These are phyloP conservation scores for Paecilomyces variotii DNA, from an alignment of 2,329 filamentous ascomycete genomes.

Conservation along the genomic window DNA sequence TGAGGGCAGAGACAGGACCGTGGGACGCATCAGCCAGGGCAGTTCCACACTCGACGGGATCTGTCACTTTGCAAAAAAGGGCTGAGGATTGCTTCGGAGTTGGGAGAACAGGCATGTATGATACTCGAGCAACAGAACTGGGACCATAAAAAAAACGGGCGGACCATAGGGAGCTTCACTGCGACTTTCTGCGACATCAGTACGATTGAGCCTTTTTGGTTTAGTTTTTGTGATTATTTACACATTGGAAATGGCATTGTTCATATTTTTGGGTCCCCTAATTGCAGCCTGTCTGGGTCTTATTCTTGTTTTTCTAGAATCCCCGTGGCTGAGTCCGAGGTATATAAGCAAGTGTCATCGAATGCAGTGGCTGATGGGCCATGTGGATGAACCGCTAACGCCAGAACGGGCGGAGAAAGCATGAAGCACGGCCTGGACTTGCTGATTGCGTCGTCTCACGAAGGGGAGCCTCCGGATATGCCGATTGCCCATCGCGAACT, in stretches of 20 bases:
- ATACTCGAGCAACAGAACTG: constrained; percentile 21
- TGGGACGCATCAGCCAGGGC: not conserved
- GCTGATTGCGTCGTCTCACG: not conserved
- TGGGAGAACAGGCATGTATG: constrained; percentile 21
- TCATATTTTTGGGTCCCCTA: not conserved
- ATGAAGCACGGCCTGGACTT: not conserved
- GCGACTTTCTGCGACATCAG: constrained; percentile 14
- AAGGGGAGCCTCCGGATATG: not conserved
- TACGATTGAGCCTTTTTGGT: constrained; percentile 1
- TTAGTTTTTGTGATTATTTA: not conserved
- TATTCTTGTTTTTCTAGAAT: not conserved
- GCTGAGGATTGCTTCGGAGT: constrained; percentile 19
- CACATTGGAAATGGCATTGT: not conserved
- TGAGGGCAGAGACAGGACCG: not conserved
- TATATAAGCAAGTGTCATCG: not conserved
- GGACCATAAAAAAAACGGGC: constrained; percentile 9
- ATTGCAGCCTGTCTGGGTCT: not conserved
- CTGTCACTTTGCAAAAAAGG: constrained; percentile 11
- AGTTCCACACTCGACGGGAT: constrained; percentile 5
- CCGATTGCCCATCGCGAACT: not conserved
- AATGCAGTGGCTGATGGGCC: not conserved
- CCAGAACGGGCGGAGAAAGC: not conserved
- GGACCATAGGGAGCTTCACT: constrained; percentile 5
- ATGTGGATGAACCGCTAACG: not conserved
- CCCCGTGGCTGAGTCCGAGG: not conserved